These are phyloP conservation scores for Septoria petroselini DNA, from an alignment of 2,329 filamentous ascomycete species.

Conservation along the genomic window DNA sequence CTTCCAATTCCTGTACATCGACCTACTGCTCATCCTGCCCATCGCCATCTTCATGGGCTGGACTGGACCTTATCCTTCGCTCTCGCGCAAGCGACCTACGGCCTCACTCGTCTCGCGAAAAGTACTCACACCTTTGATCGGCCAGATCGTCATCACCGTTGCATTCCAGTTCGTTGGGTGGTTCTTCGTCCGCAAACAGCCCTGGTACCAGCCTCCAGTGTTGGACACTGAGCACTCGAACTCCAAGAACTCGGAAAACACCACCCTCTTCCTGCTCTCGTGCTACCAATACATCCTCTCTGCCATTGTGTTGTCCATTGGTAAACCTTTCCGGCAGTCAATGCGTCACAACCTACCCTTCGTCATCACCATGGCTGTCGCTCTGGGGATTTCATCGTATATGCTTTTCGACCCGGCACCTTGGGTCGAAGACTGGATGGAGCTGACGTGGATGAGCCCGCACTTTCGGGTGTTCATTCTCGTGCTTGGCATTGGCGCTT, in stretches of 20 bases:
- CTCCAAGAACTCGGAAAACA: slow-evolving; percentile 89
- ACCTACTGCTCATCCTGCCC: slow-evolving; percentile 84
- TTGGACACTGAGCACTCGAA: slow-evolving; percentile 76
- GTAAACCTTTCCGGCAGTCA: slow-evolving; percentile 79
- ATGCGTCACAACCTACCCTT: slow-evolving; percentile 83
- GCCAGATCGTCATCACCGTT: slow-evolving; percentile 81
- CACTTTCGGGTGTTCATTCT: slow-evolving; percentile 73
- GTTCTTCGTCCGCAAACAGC: slow-evolving; percentile 69
- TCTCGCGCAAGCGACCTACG: slow-evolving; percentile 83
- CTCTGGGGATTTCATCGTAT: slow-evolving; percentile 67
- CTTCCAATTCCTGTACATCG: slow-evolving; percentile 97
- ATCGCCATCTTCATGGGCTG: slow-evolving; percentile 99
- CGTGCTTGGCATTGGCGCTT: slow-evolving; percentile 64
- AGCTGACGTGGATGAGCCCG: slow-evolving; percentile 72
- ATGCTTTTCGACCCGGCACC: slow-evolving; percentile 74
- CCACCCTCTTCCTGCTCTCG: slow-evolving; percentile 80
- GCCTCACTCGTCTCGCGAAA: slow-evolving; percentile 90
- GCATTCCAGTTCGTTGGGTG: slow-evolving; percentile 72
- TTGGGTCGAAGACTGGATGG: slow-evolving; percentile 73
- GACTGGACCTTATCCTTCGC: slow-evolving; percentile 75
- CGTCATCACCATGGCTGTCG: slow-evolving; percentile 67
- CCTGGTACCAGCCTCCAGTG: slow-evolving; percentile 82
- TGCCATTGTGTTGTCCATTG: slow-evolving; percentile 86
- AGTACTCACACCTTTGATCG: slow-evolving; percentile 81
- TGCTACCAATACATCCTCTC: slow-evolving; percentile 95